phyloP scores from a whole-genome alignment of 257 asterid species.

The Euphrasia confusa region DNA sequence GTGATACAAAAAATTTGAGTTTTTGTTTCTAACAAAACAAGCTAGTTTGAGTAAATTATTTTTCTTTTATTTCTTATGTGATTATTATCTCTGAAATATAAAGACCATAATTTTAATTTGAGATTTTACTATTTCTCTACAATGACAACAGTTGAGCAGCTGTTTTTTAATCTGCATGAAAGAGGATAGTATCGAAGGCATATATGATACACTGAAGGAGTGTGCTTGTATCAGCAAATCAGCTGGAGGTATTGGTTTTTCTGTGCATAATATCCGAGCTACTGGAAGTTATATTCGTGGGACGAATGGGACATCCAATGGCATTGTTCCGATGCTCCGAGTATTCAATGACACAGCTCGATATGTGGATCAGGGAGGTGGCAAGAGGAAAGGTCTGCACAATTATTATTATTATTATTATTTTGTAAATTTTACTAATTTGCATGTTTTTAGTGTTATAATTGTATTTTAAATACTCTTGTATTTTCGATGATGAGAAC shows the following conservation, averaged over 20 bases:
- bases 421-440: background rate
- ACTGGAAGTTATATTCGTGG: constrained; percentile 98
- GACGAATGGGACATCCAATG: constrained; percentile 93
- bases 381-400: constrained; percentile 84
- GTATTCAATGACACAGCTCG: constrained; percentile 96
- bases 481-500: constrained; percentile 20
- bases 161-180: constrained; percentile 95
- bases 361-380: constrained; percentile 96
- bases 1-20: background rate
- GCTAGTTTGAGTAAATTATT: no score
- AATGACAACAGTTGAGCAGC: constrained; percentile 69
- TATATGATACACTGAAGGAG: constrained; percentile 88
- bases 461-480: constrained; percentile 14
- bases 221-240: constrained; percentile 98
- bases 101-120: background rate
- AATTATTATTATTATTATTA: background rate
- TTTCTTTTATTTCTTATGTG: no score
- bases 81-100: background rate
- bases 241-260: constrained; percentile 97
- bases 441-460: background rate
- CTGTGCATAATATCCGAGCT: constrained; percentile 89
- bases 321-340: constrained; percentile 92
- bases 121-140: constrained; percentile 2
- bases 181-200: constrained; percentile 96
- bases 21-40: no score